Evolutionary conservation across 495 filamentous ascomycete species (phyloP).

Genomic region (Penicillium cosmopolitanum): DNA sequence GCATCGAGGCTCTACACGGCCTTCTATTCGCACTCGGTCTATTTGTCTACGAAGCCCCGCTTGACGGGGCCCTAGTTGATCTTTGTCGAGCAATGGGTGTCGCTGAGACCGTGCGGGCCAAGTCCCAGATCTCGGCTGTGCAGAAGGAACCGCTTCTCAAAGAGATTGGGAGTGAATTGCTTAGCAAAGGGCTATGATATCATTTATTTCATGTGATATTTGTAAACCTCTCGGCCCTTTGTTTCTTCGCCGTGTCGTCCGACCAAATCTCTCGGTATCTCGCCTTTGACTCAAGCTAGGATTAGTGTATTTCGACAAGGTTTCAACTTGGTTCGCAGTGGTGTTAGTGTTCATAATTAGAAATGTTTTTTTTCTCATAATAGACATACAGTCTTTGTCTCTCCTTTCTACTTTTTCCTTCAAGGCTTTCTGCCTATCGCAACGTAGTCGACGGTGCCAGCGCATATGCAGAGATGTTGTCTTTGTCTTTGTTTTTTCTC

Average conservation of each 20-base stretch:
- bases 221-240: neutral
- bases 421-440: too few species aligned
- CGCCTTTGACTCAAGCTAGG: neutral
- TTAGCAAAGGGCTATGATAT: constrained; percentile 41
- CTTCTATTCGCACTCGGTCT: constrained; percentile 73
- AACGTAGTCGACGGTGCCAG: too few species aligned
- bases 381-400: too few species aligned
- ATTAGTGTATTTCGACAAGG: too few species aligned
- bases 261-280: neutral
- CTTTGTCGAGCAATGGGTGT: constrained; percentile 76
- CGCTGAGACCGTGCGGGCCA: constrained; percentile 55
- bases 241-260: neutral
- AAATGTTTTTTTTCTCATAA: too few species aligned
- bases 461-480: too few species aligned
- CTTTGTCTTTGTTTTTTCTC: too few species aligned
- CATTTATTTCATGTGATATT: constrained; percentile 4
- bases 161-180: constrained; percentile 59
- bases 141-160: constrained; percentile 58
- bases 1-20: constrained; percentile 70
- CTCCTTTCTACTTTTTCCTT: too few species aligned
- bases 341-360: too few species aligned
- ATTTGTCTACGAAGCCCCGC: constrained; percentile 68
- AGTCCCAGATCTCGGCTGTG: constrained; percentile 53
- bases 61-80: constrained; percentile 72
- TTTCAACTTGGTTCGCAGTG: too few species aligned